Conservation (phyloP, 2,329 filamentous ascomycete genomes). For the Pyrenophora seminiperda region DNA sequence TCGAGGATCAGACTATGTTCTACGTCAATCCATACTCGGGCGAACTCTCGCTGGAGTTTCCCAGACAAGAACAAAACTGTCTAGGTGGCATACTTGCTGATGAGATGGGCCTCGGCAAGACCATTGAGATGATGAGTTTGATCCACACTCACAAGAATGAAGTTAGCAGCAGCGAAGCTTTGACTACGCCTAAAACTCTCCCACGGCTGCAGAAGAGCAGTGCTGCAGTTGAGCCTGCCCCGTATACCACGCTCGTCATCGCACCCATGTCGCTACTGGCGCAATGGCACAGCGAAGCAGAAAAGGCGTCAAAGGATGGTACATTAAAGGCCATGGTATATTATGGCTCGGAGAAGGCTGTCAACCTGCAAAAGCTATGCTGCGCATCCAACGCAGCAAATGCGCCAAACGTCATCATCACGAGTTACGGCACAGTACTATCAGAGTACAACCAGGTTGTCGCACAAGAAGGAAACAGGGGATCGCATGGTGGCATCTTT, state of each 20-base stretch:
- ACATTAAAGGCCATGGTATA: constrained; percentile 86
- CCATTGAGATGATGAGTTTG: constrained; percentile 96
- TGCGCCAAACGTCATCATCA: constrained; percentile 90
- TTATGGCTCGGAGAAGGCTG: constrained; percentile 84
- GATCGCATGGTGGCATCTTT: constrained; percentile 73
- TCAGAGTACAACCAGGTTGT: constrained; percentile 84
- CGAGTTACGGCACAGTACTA: constrained; percentile 88
- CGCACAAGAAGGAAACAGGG: constrained; percentile 67
- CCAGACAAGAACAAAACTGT: constrained; percentile 91
- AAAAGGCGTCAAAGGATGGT: constrained; percentile 84
- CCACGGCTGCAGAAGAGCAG: constrained; percentile 65
- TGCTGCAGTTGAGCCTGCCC: constrained; percentile 67
- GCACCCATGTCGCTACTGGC: constrained; percentile 95
- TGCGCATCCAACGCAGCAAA: constrained; percentile 72
- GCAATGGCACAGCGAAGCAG: constrained; percentile 95
- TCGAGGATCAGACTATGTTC: constrained; percentile 73
- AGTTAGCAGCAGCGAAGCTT: constrained; percentile 39
- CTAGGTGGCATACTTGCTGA: constrained; percentile 92
- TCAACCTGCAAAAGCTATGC: constrained; percentile 79
- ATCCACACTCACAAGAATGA: constrained; percentile 81
- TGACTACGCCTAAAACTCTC: constrained; percentile 62
- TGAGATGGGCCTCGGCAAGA: constrained; percentile 98
- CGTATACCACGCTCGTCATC: constrained; percentile 91
- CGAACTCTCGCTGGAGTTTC: constrained; percentile 89
- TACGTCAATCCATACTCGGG: constrained; percentile 98